Evolutionary conservation across 1,284 basidiomycete species (phyloP).

Genomic region (Erythrobasidium hasegawianum): DNA sequence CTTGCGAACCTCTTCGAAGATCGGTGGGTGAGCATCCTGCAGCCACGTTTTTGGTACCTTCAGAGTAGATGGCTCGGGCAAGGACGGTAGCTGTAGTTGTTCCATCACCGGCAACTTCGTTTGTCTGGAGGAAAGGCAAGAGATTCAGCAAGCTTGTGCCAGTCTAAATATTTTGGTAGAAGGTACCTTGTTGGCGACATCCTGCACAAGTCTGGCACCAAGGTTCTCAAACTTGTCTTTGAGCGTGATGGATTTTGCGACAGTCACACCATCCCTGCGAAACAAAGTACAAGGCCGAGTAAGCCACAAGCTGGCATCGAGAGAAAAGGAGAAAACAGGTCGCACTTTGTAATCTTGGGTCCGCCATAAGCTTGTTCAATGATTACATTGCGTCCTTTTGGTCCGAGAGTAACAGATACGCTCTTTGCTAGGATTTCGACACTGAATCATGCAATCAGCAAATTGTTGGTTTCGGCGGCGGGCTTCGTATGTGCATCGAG

Average conservation of each 20-base stretch:
- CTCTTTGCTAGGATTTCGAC: slow-evolving; percentile 95
- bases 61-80: slow-evolving; percentile 92
- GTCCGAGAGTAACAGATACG: slow-evolving; percentile 90
- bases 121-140: slow-evolving; percentile 64
- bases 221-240: slow-evolving; percentile 77
- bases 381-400: slow-evolving; percentile 98
- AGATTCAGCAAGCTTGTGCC: not conserved
- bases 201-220: slow-evolving; percentile 35
- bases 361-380: slow-evolving; percentile 97
- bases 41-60: slow-evolving; percentile 98
- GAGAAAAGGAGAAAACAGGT: slow-evolving; percentile 40
- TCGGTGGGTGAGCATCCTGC: slow-evolving; percentile 99
- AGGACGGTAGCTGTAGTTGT: slow-evolving; percentile 97
- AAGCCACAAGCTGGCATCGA: slow-evolving; percentile 5
- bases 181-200: slow-evolving; percentile 40
- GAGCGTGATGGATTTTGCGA: slow-evolving; percentile 88
- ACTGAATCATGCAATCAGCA: slow-evolving; percentile 55
- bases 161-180: not conserved
- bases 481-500: too few relatives aligned
- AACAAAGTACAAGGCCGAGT: slow-evolving; percentile 3
- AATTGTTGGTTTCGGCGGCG: too few relatives aligned
- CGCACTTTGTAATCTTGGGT: slow-evolving; percentile 95
- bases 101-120: slow-evolving; percentile 95
- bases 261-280: slow-evolving; percentile 81
- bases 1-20: slow-evolving; percentile 90